Base-by-base conservation (phyloP, 2,329 filamentous ascomycete genomes). In the Gliomastix tumulicola region DNA sequence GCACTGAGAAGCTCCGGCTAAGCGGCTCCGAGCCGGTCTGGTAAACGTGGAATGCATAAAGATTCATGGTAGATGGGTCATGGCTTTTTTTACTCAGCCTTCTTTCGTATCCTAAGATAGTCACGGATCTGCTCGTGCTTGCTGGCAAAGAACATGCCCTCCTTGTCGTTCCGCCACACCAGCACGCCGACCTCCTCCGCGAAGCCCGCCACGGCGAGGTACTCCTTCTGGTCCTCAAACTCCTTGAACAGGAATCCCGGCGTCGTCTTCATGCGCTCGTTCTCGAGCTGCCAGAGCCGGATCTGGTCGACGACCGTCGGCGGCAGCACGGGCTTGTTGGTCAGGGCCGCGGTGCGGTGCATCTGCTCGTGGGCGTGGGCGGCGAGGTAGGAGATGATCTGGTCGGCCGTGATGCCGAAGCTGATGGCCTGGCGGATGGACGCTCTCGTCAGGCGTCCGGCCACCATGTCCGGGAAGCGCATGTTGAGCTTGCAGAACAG, bases 241-340 rank as follows among this genome's bases (percentile, higher is more conserved):
- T 97, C 90, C 52, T 84, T 83, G 68, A 98, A 94, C 20, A 97
- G 59, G 56, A 88, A 97, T 0, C 92, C 92, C 1, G 74, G 67
- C 6, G 80, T 88, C 2, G 85, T 79, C 57, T 84, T 85, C 76
- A 98, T 94, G 35, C 92, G 77, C 65, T 98, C 92, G 45, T 90
- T 88, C 61, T 98, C 92, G 36, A 97, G 80, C 66, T 98, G 90
- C 92, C 92, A 98, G 16, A 98, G 76, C 3, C 89, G 76, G 51
- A 98, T 96, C 67, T 98, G 92, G 60, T 98, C 92, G 44, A 96
- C 87, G 13, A 98, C 92, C 0, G 94, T 97, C 1, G 92, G 89
- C 2, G 94, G 92, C 3, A 98, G 73, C 13, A 95, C 77, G 3
- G 89, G 84, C 43, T 70, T 71, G 50, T 74, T 74, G 42, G 74